These are phyloP conservation scores for Coniochaeta prunicola DNA, from an alignment of 2,329 filamentous ascomycete genomes.

Conservation along the genomic window DNA sequence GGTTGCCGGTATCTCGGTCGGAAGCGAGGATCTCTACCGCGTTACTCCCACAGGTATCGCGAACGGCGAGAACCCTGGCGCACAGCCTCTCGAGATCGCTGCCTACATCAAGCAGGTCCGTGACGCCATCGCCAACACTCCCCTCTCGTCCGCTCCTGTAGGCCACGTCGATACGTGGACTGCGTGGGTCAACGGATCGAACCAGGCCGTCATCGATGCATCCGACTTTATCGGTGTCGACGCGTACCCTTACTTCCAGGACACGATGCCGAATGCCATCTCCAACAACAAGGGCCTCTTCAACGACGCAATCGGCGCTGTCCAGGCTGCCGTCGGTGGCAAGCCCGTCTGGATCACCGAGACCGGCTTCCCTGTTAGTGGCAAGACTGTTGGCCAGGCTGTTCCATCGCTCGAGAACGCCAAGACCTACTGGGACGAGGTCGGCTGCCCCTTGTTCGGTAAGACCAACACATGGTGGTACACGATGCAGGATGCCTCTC, in stretches of 20 bases:
- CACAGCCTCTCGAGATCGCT: constrained; percentile 53
- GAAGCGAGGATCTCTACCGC: constrained; percentile 82
- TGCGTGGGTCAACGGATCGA: constrained; percentile 65
- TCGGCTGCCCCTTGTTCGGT: constrained; percentile 65
- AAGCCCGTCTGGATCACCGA: constrained; percentile 83
- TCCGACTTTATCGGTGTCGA: constrained; percentile 79
- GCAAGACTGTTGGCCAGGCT: constrained; percentile 53
- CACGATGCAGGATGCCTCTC: constrained; percentile 61
- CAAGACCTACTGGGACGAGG: constrained; percentile 71
- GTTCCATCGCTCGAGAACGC: constrained; percentile 62
- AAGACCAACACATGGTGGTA: constrained; percentile 68
- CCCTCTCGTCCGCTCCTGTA: constrained; percentile 49
- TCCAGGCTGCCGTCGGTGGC: constrained; percentile 48
- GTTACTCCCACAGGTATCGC: constrained; percentile 62
- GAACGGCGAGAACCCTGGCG: constrained; percentile 56
- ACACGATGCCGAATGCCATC: constrained; percentile 59
- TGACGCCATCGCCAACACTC: constrained; percentile 54
- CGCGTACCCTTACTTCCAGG: constrained; percentile 79
- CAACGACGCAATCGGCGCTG: constrained; percentile 55
- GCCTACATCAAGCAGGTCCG: constrained; percentile 66
- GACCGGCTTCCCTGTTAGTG: constrained; percentile 78
- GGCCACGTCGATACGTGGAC: constrained; percentile 92
- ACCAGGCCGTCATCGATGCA: constrained; percentile 60
- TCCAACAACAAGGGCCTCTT: constrained; percentile 59
- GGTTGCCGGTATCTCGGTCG: constrained; percentile 77